Percentiles rank a stretch among this genome's conserved stretches.
phyloP scores from a whole-genome alignment of 2,329 filamentous ascomycete genomes.

The Fusarium mangiferae region DNA sequence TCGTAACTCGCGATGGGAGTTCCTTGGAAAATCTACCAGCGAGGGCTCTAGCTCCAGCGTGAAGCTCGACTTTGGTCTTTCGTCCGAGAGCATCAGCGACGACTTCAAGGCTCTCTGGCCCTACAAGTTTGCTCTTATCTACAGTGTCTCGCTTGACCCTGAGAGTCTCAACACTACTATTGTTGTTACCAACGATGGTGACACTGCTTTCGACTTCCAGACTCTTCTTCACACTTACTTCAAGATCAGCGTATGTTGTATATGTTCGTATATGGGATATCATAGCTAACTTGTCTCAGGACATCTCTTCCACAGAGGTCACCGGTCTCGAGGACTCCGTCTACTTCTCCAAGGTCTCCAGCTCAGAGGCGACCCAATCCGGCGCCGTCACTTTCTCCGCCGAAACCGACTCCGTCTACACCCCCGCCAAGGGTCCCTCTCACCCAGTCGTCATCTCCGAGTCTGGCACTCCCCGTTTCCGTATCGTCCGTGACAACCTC shows the following conservation, averaged over 20 bases:
- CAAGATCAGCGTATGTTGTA: constrained; percentile 72
- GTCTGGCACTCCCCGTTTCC: constrained; percentile 72
- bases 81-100: constrained; percentile 74
- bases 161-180: constrained; percentile 82
- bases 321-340: constrained; percentile 79
- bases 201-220: constrained; percentile 88
- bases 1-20: constrained; percentile 90
- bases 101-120: constrained; percentile 81
- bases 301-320: constrained; percentile 79
- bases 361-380: constrained; percentile 72
- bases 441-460: constrained; percentile 70
- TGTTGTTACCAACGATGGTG: constrained; percentile 88
- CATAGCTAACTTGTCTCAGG: constrained; percentile 59
- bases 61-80: constrained; percentile 96
- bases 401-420: constrained; percentile 92
- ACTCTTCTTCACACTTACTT: constrained; percentile 93
- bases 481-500: constrained; percentile 84
- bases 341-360: constrained; percentile 87
- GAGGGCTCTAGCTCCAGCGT: constrained; percentile 71
- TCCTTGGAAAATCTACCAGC: constrained; percentile 81
- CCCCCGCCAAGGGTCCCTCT: constrained; percentile 69
- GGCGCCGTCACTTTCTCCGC: constrained; percentile 74
- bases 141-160: constrained; percentile 86
- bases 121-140: constrained; percentile 88
- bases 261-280: background rate